phyloP scores from a whole-genome alignment of 495 filamentous ascomycete genomes.

The Pseudotulostoma volvatum region DNA sequence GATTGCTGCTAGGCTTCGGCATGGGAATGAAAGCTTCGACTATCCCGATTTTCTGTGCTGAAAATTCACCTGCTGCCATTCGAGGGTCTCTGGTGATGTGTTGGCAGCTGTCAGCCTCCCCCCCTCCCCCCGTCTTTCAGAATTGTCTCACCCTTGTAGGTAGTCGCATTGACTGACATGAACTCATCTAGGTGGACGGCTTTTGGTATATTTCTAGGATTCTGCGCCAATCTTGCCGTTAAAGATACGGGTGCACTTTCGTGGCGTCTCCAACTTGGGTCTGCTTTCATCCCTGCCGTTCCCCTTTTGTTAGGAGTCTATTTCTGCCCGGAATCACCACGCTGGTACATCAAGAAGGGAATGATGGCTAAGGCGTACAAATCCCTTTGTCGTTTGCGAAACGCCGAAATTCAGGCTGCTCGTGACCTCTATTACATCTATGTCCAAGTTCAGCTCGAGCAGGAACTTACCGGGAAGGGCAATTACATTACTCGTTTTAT shows the following conservation, averaged over 20 bases:
- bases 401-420: constrained; percentile 42
- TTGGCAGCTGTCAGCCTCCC: constrained; percentile 45
- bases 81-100: constrained; percentile 49
- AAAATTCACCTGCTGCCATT: constrained; percentile 42
- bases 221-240: constrained; percentile 43
- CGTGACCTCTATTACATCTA: constrained; percentile 53
- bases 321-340: constrained; percentile 53
- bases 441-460: constrained; percentile 39
- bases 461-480: constrained; percentile 24
- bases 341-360: constrained; percentile 50
- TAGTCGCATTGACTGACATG: too few species aligned
- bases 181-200: constrained; percentile 26
- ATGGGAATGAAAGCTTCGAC: constrained; percentile 49
- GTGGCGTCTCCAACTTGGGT: constrained; percentile 49
- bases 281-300: constrained; percentile 55
- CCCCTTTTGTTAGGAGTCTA: constrained; percentile 45
- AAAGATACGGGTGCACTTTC: constrained; percentile 35
- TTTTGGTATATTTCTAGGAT: constrained; percentile 47
- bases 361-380: constrained; percentile 37
- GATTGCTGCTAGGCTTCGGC: constrained; percentile 46
- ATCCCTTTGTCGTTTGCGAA: constrained; percentile 45
- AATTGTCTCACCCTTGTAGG: too few species aligned
- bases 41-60: constrained; percentile 46
- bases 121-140: too few species aligned
- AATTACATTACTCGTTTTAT: constrained; percentile 41